Evolutionary conservation across 139 green algal species (phyloP), one percentile per base, ranked within the genome.

Genomic region (Tetradesmus obliquus): DNA sequence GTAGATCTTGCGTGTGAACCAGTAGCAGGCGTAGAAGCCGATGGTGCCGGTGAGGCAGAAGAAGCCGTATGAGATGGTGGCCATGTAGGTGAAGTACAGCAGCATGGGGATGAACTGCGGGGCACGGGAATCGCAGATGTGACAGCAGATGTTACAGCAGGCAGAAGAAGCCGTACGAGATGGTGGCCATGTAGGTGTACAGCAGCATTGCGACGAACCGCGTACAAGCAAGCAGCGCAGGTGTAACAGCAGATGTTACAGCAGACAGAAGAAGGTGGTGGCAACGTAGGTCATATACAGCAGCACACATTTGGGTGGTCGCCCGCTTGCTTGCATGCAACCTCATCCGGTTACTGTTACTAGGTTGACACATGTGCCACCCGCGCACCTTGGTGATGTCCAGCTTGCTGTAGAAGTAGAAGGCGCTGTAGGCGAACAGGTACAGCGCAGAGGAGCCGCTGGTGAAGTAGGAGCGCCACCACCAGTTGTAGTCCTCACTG

Each of bases 21-120:
- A 93, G 95, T 97, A 98, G 92, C 95, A 98, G 17, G 97, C 95
- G 86, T 97, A 98, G 94, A 99, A 99, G 12, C 98, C 98, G 58
- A 99, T 99, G 5, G 98, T 99, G 76, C 98, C 93, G 12, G 95
- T 98, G 13, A 98, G 85, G 87, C 97, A 97, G 94, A 98, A 98
- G 94, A 98, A 98, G 58, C 93, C 94, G 88, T 97, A 96, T 1
- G 96, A 98, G 12, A 99, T 94, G 22, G 99, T 97, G 22, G 93
- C 85, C 98, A 99, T 99, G 96, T 99, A 99, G 8, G 96, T 95
- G 94, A 99, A 99, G 95, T 99, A 99, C 93, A 99, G 96, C 89
- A 99, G 89, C 72, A 95, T 97, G 7, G 97, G 93, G 57, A 96
- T 90, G 55, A 86, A 71, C 84, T 89, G 81, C 5, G 24, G 45